Percentiles rank a stretch among this genome's conserved stretches.
Evolutionary conservation across 805 yeast genomes (phyloP).

Genomic region (Soucietia sequanensis): DNA sequence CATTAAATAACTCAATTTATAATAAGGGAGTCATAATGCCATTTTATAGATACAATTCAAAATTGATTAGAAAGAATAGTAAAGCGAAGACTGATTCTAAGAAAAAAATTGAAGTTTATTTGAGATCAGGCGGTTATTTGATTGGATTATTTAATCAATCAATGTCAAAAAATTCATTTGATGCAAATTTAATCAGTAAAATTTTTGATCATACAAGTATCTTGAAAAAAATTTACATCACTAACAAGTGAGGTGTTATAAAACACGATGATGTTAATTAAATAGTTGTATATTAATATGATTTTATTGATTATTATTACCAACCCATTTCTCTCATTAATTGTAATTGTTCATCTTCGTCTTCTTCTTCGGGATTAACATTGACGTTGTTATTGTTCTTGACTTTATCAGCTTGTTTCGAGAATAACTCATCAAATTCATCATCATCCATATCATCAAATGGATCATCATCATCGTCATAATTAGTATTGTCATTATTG

Average conservation of each 20-base stretch:
- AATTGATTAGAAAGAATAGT: conserved; percentile 38
- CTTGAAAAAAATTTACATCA: conserved; percentile 47
- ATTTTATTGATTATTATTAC: too few relatives aligned
- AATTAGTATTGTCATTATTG: not conserved
- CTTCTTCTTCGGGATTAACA: conserved; percentile 13
- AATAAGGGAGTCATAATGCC: conserved; percentile 55
- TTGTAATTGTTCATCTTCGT: conserved; percentile 30
- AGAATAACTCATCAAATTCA: conserved; percentile 18
- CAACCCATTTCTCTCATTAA: conserved; percentile 41
- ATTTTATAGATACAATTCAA: conserved; percentile 43
- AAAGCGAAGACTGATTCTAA: conserved; percentile 4
- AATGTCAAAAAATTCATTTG: conserved; percentile 14
- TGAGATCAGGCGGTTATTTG: conserved; percentile 53
- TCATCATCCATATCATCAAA: conserved; percentile 4
- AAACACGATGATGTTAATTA: conserved; percentile 2
- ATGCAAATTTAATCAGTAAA: conserved; percentile 41
- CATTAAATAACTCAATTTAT: conserved; percentile 28
- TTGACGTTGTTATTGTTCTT: not conserved
- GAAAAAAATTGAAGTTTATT: conserved; percentile 39
- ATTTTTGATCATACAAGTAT: conserved; percentile 47
- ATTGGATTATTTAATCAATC: conserved; percentile 44
- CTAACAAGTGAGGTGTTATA: conserved; percentile 5
- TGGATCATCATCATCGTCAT: too few relatives aligned
- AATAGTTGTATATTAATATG: too few relatives aligned
- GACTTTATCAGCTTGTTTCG: conserved; percentile 3